Evolutionary conservation across 345 rosid genomes (phyloP), one percentile per base, ranked within the genome.

Genomic region (Populus euphratica): DNA sequence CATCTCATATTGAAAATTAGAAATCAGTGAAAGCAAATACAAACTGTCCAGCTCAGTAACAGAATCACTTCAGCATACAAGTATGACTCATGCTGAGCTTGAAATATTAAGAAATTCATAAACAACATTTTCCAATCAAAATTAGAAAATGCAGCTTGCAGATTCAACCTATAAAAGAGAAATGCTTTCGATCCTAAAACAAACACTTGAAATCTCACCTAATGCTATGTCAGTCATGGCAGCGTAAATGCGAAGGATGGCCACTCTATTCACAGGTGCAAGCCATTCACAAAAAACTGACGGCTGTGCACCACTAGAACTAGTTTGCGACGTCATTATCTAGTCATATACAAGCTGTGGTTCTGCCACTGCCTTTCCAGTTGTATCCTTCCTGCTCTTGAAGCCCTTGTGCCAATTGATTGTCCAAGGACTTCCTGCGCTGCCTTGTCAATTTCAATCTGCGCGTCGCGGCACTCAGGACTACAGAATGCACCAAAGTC

Each of bases 401-500:
- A 71, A 65, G 68, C 43, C 69, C 36, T 66, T 75, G 29, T 41
- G 33, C 64, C 73, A 0, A 23, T 29, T 29, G 76, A 36, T 61
- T 76, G 74, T 70, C 76, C 61, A 11, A 18, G 65, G 10, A 54
- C 68, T 69, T 68, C 74, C 80, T 73, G 73, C 27, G 68, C 70
- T 36, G 23, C 71, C 25, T 67, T 64, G 71, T 84, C 84, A 49
- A 64, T 41, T 62, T 35, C 35, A 62, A 82, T 70, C 56, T 73
- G 83, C 6, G 62, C 71, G 20, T 20, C 20, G 17, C 86, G 82
- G 81, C 89, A 86, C 43, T 78, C 80, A 29, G 61, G 81, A 17
- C 82, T 59, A 43, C 87, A 86, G 80, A 84, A 86, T 43, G 86
- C 81, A 68, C 29, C 35, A 43, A 81, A 69, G 66, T 75, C 44